Evolutionary conservation across 345 rosid genomes (phyloP).

Genomic region (Citrus unshiu): DNA sequence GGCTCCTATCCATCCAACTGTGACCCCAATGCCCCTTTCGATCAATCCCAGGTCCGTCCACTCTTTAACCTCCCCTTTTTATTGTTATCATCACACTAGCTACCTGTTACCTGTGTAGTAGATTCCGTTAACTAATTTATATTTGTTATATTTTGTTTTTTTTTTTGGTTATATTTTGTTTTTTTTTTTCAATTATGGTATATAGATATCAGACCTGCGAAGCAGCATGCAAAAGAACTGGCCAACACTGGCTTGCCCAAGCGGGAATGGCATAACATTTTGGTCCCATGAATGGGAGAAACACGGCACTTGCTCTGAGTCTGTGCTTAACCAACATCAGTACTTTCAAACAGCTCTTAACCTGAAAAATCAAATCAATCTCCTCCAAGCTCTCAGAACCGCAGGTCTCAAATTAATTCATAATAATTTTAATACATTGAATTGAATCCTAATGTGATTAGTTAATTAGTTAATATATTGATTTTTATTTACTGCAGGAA

Average conservation of each 20-base stretch:
- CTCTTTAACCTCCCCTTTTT: background rate
- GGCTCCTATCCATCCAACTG: constrained; percentile 87
- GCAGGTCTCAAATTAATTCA: constrained; percentile 34
- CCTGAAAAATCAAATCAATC: constrained; percentile 42
- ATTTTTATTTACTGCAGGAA: constrained; percentile 33
- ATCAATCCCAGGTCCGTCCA: constrained; percentile 44
- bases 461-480: too few relatives aligned
- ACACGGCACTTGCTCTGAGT: constrained; percentile 92
- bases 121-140: too few relatives aligned
- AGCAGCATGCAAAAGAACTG: constrained; percentile 59
- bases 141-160: too few relatives aligned
- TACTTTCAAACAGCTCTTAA: constrained; percentile 64
- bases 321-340: constrained; percentile 59
- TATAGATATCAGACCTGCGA: constrained; percentile 52
- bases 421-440: too few relatives aligned
- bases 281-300: constrained; percentile 98
- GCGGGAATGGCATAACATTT: constrained; percentile 47
- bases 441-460: too few relatives aligned
- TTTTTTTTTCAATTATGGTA: background rate
- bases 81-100: too few relatives aligned
- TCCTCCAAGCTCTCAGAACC: constrained; percentile 48
- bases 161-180: too few relatives aligned
- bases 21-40: constrained; percentile 48
- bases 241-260: constrained; percentile 89
- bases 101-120: too few relatives aligned